Conservation (phyloP, 176 grass and related monocot species). For the Raddia guianensis region DNA sequence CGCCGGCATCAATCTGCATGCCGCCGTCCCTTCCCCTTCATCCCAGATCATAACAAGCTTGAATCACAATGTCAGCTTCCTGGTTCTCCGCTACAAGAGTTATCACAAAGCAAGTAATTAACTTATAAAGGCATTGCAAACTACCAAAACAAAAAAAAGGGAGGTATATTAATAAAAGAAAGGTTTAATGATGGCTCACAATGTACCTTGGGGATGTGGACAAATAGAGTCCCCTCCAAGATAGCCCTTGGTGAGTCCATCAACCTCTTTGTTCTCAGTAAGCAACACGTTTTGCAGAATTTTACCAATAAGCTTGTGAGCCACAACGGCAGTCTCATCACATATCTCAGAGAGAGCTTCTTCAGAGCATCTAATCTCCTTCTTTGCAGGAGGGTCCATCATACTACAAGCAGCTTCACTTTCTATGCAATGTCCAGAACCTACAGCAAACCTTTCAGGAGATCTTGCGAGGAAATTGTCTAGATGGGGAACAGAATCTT, state of each 20-base stretch:
- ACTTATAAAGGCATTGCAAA: background rate
- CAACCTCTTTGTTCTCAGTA: conserved; percentile 15
- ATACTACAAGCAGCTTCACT: conserved; percentile 10
- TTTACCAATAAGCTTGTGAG: conserved; percentile 35
- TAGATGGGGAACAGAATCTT: conserved; percentile 28
- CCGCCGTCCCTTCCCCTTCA: too few relatives aligned
- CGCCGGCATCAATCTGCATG: too few relatives aligned
- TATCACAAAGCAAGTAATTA: conserved; percentile 33
- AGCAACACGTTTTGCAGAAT: conserved; percentile 25
- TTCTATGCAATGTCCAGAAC: background rate
- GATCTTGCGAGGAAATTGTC: background rate
- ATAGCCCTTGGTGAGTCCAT: conserved; percentile 20
- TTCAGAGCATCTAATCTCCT: background rate
- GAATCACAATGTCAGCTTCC: conserved; percentile 49
- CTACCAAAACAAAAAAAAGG: conserved; percentile 27
- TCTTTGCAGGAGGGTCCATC: background rate
- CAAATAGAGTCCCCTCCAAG: conserved; percentile 23
- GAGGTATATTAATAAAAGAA: conserved; percentile 7
- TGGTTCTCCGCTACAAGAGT: background rate
- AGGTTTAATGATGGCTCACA: conserved; percentile 27
- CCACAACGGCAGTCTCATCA: conserved; percentile 35
- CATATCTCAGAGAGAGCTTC: conserved; percentile 14
- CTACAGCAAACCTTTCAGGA: background rate
- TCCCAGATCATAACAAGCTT: too few relatives aligned
- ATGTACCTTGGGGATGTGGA: conserved; percentile 38